Conservation (phyloP, 805 yeast species). For the Ascoidea rubescens region DNA sequence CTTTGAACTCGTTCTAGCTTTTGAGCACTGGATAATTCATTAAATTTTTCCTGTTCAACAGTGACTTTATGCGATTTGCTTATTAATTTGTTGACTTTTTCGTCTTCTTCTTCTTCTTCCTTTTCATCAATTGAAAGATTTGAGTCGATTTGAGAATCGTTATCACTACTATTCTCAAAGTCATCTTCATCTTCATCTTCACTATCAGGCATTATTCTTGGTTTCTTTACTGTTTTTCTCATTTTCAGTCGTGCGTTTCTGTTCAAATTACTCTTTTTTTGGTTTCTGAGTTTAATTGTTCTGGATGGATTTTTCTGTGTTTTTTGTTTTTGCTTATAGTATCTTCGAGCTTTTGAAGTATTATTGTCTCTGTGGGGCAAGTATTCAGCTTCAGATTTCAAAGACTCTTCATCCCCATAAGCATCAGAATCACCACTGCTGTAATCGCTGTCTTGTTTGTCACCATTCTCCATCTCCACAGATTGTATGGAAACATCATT, state of each 20-base stretch:
- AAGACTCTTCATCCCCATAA: background rate
- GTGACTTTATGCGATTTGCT: background rate
- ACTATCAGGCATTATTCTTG: background rate
- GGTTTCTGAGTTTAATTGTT: background rate
- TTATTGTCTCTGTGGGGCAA: too few relatives aligned
- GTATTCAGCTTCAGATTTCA: background rate
- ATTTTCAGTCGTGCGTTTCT: background rate
- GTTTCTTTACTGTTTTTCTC: background rate
- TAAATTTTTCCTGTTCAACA: slow-evolving; percentile 7
- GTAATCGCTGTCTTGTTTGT: background rate
- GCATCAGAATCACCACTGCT: background rate
- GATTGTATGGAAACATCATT: background rate
- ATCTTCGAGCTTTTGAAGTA: background rate
- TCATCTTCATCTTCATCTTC: background rate
- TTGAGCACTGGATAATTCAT: slow-evolving; percentile 27
- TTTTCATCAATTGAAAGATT: slow-evolving; percentile 7
- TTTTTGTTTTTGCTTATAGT: background rate
- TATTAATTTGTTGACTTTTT: background rate
- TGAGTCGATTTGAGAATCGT: background rate
- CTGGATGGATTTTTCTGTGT: too few relatives aligned
- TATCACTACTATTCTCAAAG: background rate
- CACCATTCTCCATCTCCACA: background rate
- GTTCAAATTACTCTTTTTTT: background rate
- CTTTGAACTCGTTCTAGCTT: slow-evolving; percentile 57
- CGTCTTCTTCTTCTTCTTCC: slow-evolving; percentile 12